phyloP scores from a whole-genome alignment of 306 rosid species.

The Trifolium fragiferum region DNA sequence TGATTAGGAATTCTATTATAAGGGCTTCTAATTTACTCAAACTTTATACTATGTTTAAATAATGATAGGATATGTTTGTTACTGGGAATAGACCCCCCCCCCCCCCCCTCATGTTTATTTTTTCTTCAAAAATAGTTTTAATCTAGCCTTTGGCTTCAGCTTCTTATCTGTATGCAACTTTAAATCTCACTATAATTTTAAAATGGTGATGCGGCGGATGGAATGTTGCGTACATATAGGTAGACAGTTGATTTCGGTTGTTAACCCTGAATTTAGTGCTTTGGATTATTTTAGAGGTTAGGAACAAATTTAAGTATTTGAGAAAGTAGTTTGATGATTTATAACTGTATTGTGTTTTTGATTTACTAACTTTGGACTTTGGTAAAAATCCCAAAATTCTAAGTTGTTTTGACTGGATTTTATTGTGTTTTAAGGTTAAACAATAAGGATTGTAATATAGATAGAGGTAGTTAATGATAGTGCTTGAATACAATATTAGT shows the following conservation, averaged over 20 bases:
- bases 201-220: not conserved
- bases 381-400: too few relatives aligned
- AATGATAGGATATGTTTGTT: not conserved
- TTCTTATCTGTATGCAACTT: not conserved
- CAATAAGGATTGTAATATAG: too few relatives aligned
- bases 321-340: not conserved
- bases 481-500: not conserved
- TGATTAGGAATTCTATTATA: constrained; percentile 15
- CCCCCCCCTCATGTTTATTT: not conserved
- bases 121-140: not conserved
- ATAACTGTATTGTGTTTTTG: not conserved
- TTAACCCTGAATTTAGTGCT: not conserved
- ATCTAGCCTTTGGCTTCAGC: not conserved
- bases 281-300: not conserved
- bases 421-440: too few relatives aligned
- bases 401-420: too few relatives aligned
- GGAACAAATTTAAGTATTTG: not conserved
- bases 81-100: not conserved
- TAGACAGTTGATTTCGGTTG: not conserved
- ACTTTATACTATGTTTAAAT: constrained; percentile 28
- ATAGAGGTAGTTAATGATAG: not conserved
- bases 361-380: too few relatives aligned
- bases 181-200: not conserved
- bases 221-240: not conserved
- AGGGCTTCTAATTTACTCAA: not conserved